Percentiles rank a stretch among this genome's conserved stretches.
Evolutionary conservation across 2,329 filamentous ascomycete genomes (phyloP).

Genomic region (Pseudogymnoascus sp.): DNA sequence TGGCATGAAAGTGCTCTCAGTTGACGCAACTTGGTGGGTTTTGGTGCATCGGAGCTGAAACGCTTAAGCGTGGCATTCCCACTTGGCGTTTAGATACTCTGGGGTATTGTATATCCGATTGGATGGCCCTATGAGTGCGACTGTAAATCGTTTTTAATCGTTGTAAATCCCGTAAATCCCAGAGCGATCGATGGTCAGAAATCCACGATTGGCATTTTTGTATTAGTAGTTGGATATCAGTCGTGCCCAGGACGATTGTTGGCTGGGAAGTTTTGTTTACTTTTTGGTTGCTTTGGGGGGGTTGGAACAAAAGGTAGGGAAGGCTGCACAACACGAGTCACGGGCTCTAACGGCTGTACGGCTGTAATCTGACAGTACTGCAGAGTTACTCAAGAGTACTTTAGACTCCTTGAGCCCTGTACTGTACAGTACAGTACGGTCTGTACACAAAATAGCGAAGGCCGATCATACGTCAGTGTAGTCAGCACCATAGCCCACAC

Average conservation of each 20-base stretch:
- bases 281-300: not conserved
- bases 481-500: not conserved
- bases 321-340: too few species aligned
- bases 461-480: not conserved
- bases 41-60: slow-evolving; percentile 1
- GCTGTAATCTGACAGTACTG: not conserved
- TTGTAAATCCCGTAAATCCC: not conserved
- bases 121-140: slow-evolving; percentile 10
- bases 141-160: not conserved
- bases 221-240: not conserved
- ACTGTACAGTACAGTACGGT: not conserved
- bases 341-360: too few species aligned
- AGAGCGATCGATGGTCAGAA: not conserved
- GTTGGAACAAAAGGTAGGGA: not conserved
- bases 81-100: slow-evolving; percentile 23
- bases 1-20: not conserved
- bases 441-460: not conserved
- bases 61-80: slow-evolving; percentile 4
- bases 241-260: not conserved
- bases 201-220: not conserved
- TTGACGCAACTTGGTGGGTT: slow-evolving; percentile 3
- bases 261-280: not conserved
- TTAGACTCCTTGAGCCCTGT: not conserved
- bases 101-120: slow-evolving; percentile 23
- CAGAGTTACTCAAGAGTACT: too few species aligned